Conservation (phyloP, 164 flowering plant genomes). For the Umbilicus rupestris region DNA sequence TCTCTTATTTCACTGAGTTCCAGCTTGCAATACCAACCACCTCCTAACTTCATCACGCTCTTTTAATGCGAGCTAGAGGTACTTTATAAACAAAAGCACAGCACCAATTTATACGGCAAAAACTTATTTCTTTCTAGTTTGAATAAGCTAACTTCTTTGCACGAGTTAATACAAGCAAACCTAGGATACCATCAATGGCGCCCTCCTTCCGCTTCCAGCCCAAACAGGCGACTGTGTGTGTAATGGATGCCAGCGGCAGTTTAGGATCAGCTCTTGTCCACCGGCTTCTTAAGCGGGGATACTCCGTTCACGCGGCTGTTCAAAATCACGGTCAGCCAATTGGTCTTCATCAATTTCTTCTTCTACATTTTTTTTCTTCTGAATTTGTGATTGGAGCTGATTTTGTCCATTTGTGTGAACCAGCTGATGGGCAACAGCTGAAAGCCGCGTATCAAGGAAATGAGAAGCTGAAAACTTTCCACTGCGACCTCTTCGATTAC, state of each 20-base stretch:
- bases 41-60: background rate
- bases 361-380: background rate
- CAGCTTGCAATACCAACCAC: slow-evolving; percentile 7
- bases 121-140: background rate
- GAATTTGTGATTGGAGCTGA: background rate
- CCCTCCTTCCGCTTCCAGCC: slow-evolving; percentile 5
- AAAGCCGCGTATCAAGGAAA: slow-evolving; percentile 16
- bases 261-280: slow-evolving; percentile 12
- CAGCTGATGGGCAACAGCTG: slow-evolving; percentile 23
- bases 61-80: slow-evolving; percentile 1
- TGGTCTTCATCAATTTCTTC: background rate
- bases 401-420: background rate
- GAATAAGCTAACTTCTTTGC: too few species aligned
- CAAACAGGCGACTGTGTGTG: slow-evolving; percentile 6
- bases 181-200: background rate
- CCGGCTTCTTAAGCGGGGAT: slow-evolving; percentile 46
- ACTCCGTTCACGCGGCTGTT: slow-evolving; percentile 66
- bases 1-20: background rate
- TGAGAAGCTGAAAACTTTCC: slow-evolving; percentile 39
- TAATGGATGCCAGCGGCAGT: slow-evolving; percentile 12
- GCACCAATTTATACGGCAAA: background rate
- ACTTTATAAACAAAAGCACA: background rate
- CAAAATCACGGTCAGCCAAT: slow-evolving; percentile 32
- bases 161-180: background rate
- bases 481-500: slow-evolving; percentile 58